Evolutionary conservation across 176 grass and related monocot species (phyloP), one percentile per base, ranked within the genome.

Genomic region (Melocanna baccifera): DNA sequence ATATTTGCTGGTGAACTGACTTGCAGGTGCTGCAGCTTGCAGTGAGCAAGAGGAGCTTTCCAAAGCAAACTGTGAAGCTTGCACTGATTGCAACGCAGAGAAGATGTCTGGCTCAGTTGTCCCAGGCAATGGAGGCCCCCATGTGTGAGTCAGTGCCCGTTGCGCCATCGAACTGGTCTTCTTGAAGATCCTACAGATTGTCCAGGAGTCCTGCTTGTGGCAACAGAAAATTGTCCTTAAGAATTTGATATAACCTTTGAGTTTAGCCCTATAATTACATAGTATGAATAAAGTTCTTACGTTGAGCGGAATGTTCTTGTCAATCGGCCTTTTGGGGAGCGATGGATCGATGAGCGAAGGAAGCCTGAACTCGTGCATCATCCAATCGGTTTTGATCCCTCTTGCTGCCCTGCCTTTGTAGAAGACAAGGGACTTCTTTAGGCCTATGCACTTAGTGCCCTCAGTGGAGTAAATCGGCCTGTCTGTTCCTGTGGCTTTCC

Each of bases 301-400:
- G 29, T 94, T 99, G 45, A 88, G 84, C n/a, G 90, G 88, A 80
- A 99, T 99, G 73, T 85, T 92, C 75, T 92, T 98, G 62, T 98
- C 91, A 10, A 94, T 87, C 2, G 88, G 84, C 52, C 82, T 83
- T 72, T 89, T 96, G 20, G 81, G 89, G 57, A 90, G 90, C 23
- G 86, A 87, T 4, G 93, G 91, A 73, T 96, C 91, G 0, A 84
- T 57, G 19, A 88, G 88, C 0, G 97, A 92, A 76, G 97, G 97
- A 56, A 99, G 93, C 77, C 97, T 93, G 66, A 99, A 99, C 68
- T 99, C 97, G 8, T 99, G 97, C 97, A 99, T 99, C 97, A 99
- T 99, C 93, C 93, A 99, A 67, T 99, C 97, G 0, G 97, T 99
- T 87, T 99, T 99, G 69, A 88, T 68, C 40, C 91, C 97, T 83